Base-by-base conservation (phyloP, 441 rosid species). In the Arabidopsis lyrata region DNA sequence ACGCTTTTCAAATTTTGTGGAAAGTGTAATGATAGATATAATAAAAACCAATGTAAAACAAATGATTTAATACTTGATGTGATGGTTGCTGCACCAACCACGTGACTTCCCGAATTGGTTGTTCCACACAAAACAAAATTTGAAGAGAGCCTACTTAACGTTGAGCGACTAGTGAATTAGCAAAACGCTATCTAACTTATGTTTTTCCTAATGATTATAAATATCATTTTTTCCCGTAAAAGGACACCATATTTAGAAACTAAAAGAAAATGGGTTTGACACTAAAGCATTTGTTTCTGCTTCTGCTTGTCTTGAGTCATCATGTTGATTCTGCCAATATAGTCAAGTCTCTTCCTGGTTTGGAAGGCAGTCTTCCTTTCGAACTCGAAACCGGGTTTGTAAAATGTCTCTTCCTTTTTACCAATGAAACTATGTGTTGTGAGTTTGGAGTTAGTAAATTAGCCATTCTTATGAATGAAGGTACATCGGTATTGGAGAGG, bases 301-400 rank as follows among this genome's bases (percentile, higher is more conserved):
- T 64, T 48, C 20, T 20, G 18, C 11, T 48, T 34, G 16, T 49
- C 31, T 31, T 32, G 12, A 44, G 53, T 41, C 34, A 52, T 54
- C 6, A 31, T 54, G 38, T 31, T 31, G 2, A 52, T 41, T 62
- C 35, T 42, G 54, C 41, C 52, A 20, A 64, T 11, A 39, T 16
- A 3, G 78, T 89, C 13, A 72, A 81, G 79, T 83, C 35, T 48
- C 93, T 89, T 74, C 91, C 91, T 3, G 91, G 95, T 48, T 86
- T 84, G 27, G 59, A 81, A 15, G 90, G 90, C 2, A 79, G 86
- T 24, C 89, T 91, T 48, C 95, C 91, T 10, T 91, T 87, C 44
- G 55, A 85, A 44, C 81, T 91, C 35, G 90, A 88, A 83, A 55
- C 54, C 1, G 54, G 54, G 54, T 49, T 15, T 45, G 50, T 45